Conservation (phyloP, 768 basidiomycete species). For the Astraeus odoratus region DNA sequence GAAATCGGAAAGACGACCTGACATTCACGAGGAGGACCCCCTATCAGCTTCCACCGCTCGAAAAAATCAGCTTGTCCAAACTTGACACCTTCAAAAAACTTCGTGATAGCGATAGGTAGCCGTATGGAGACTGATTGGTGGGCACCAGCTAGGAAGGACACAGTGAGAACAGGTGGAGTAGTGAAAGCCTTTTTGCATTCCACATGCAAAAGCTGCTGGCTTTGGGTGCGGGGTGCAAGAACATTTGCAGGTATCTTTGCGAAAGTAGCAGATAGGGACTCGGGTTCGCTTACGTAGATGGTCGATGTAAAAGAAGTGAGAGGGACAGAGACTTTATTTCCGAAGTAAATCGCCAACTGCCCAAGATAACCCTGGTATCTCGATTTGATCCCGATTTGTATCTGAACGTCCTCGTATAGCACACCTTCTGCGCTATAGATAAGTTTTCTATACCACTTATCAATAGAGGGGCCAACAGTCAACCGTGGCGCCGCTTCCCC, state of each 20-base stretch:
- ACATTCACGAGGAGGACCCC: constrained; percentile 88
- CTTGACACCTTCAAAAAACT: constrained; percentile 92
- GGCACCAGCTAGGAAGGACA: constrained; percentile 91
- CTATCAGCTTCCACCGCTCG: constrained; percentile 96
- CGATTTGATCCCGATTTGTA: constrained; percentile 95
- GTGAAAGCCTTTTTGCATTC: constrained; percentile 90
- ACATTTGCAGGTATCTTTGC: constrained; percentile 85
- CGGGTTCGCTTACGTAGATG: constrained; percentile 63
- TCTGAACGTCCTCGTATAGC: constrained; percentile 90
- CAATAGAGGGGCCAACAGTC: constrained; percentile 63
- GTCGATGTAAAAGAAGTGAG: constrained; percentile 87
- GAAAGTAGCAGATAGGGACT: constrained; percentile 76
- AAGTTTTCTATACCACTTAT: constrained; percentile 86
- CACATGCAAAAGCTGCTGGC: constrained; percentile 88
- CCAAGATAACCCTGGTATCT: constrained; percentile 94
- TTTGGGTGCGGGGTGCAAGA: constrained; percentile 77
- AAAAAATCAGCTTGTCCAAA: constrained; percentile 85
- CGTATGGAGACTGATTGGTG: constrained; percentile 80
- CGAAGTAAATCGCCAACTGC: constrained; percentile 89
- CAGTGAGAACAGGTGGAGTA: constrained; percentile 66
- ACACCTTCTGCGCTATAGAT: constrained; percentile 78
- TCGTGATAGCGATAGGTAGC: constrained; percentile 81
- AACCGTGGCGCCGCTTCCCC: constrained; percentile 41
- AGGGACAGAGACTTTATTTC: constrained; percentile 89
- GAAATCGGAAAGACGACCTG: constrained; percentile 81